phyloP scores from a whole-genome alignment of 106 monocot genomes.

The Hemerocallis citrina region DNA sequence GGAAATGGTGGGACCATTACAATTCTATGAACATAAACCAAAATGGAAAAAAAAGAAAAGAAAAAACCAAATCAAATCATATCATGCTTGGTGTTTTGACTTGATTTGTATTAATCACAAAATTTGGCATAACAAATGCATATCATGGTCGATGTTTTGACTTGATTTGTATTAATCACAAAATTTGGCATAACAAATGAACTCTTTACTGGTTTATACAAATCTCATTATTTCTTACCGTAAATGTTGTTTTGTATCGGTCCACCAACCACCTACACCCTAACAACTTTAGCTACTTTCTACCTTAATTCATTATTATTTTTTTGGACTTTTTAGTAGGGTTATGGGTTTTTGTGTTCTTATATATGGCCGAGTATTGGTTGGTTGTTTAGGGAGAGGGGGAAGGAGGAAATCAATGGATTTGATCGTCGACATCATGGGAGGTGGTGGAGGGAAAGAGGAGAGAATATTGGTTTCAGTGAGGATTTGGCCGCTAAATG shows the following conservation, averaged over 20 bases:
- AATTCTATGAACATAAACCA: too few species aligned
- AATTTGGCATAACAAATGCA: background rate
- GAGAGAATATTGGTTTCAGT: slow-evolving; percentile 59
- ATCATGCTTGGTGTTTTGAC: too few species aligned
- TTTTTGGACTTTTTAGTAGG: background rate
- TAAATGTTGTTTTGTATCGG: background rate
- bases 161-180: too few species aligned
- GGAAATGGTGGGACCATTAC: background rate
- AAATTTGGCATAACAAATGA: background rate
- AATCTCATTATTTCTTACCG: too few species aligned
- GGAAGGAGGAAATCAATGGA: slow-evolving; percentile 5
- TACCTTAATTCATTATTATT: too few species aligned
- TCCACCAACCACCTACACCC: background rate
- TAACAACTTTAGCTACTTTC: background rate
- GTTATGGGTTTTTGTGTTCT: too few species aligned
- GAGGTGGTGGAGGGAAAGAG: slow-evolving; percentile 19
- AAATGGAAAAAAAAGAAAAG: too few species aligned
- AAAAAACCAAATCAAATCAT: too few species aligned
- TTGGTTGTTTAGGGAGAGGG: background rate
- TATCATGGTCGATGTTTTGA: too few species aligned
- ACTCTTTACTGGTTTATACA: background rate
- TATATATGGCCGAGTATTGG: background rate
- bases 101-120: too few species aligned
- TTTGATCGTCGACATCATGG: background rate
- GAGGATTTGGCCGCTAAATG: slow-evolving; percentile 40